Evolutionary conservation across 768 basidiomycete species (phyloP), one percentile per base, ranked within the genome.

Genomic region (Harrya chromipes): DNA sequence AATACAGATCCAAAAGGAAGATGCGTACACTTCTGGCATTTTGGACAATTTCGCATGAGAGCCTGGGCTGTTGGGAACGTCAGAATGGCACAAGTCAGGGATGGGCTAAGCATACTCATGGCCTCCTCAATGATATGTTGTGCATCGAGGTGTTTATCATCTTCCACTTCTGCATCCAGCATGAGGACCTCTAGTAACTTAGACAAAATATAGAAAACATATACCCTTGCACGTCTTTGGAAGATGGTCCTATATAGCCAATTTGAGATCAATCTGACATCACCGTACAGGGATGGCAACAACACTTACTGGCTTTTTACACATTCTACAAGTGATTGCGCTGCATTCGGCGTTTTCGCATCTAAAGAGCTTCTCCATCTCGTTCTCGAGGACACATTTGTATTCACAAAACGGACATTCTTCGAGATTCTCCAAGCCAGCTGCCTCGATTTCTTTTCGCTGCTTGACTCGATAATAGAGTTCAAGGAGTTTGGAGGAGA

Each of bases 371-470:
- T 79, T 84, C 62, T 90, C 87, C 43, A 79, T 71, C 33, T 65
- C 66, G 46, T 84, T 78, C 45, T 88, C 88, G 46, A 90, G 83
- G n/a, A 88, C 81, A 56, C 83, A 84, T 50, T 83, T 87, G 71
- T 80, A 97, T 37, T 92, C 90, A 69, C 94, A 97, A 56, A 85
- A 90, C 4, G 94, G 94, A 64, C 94, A 97, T 58, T 87, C 87
- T 65, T 94, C 92, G 12, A 95, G 72, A 5, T 82, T 83, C 40
- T 90, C 89, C 31, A 97, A 62, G 2, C 76, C 82, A 16, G 93
- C 93, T 0, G 77, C 80, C 49, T 86, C 82, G 27, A 95, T 81
- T 56, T 92, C 89, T 63, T 88, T 86, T 33, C 79, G 80, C 62
- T 89, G 87, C 54, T 81, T 80, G 24, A 93, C 79, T 24, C 85